Evolutionary conservation across 2,329 filamentous ascomycete genomes (phyloP).

Genomic region (Paecilomyces fulvus): DNA sequence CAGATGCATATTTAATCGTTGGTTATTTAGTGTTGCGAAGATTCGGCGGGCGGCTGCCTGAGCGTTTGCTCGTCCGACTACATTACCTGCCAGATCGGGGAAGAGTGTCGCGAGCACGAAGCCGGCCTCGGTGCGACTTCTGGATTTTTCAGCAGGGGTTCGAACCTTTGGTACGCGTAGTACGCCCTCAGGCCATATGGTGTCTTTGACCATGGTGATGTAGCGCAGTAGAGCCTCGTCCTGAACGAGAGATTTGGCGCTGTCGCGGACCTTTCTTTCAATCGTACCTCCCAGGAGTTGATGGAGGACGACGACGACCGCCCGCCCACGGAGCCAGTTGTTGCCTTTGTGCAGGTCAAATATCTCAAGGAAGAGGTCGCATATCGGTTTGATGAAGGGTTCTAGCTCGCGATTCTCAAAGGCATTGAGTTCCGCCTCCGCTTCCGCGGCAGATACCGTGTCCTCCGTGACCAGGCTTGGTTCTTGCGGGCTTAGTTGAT

Average conservation of each 20-base stretch:
- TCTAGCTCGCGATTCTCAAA: conserved; percentile 85
- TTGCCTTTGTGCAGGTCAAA: conserved; percentile 93
- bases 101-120: conserved; percentile 82
- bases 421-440: conserved; percentile 85
- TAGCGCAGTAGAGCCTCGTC: conserved; percentile 74
- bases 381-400: conserved; percentile 97
- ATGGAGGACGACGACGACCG: conserved; percentile 91
- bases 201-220: conserved; percentile 62
- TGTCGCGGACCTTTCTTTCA: conserved; percentile 87
- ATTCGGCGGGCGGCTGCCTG: conserved; percentile 81
- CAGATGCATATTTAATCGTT: conserved; percentile 69
- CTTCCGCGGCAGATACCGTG: conserved; percentile 56
- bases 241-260: conserved; percentile 61
- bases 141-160: conserved; percentile 64
- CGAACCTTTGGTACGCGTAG: conserved; percentile 47
- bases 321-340: conserved; percentile 92
- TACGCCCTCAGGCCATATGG: conserved; percentile 63
- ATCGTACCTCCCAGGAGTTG: conserved; percentile 93
- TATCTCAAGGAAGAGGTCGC: conserved; percentile 90
- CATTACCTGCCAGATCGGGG: conserved; percentile 83
- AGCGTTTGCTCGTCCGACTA: conserved; percentile 87
- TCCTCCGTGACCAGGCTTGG: conserved; percentile 37
- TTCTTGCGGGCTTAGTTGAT: conserved; percentile 43
- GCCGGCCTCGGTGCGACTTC: conserved; percentile 77
- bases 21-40: conserved; percentile 86